phyloP scores from a whole-genome alignment of 2,329 filamentous ascomycete genomes.

The Penicillium sp. region DNA sequence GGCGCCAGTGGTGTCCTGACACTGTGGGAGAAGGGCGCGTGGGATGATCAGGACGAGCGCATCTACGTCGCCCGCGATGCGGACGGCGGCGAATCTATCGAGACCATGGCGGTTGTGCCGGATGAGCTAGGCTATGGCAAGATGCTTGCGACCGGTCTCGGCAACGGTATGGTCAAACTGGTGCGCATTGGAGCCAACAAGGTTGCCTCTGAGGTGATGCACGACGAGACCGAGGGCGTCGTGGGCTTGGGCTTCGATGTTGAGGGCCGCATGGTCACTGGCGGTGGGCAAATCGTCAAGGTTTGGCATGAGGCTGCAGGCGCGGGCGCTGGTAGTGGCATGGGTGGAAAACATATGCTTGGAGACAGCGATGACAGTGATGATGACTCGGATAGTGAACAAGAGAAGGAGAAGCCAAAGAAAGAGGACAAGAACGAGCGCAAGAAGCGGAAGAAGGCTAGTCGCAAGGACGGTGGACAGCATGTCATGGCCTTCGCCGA shows the following conservation, averaged over 20 bases:
- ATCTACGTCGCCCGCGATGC: constrained; percentile 67
- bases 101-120: constrained; percentile 71
- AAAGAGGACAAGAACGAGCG: constrained; percentile 42
- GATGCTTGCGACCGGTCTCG: constrained; percentile 73
- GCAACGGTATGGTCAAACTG: constrained; percentile 75
- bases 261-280: constrained; percentile 81
- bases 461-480: constrained; percentile 42
- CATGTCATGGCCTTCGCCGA: constrained; percentile 45
- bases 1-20: constrained; percentile 80
- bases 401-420: constrained; percentile 42
- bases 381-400: constrained; percentile 48
- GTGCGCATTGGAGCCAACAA: constrained; percentile 73
- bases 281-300: constrained; percentile 81
- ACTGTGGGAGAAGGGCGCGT: constrained; percentile 88
- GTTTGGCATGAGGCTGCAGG: constrained; percentile 75
- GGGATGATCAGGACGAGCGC: constrained; percentile 92
- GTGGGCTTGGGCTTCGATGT: constrained; percentile 80
- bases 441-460: constrained; percentile 48
- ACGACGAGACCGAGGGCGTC: constrained; percentile 86
- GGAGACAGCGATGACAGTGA: constrained; percentile 45
- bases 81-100: constrained; percentile 72
- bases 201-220: constrained; percentile 65
- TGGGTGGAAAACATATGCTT: constrained; percentile 34
- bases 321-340: constrained; percentile 48
- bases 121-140: constrained; percentile 63